Base-by-base conservation (phyloP, 2,329 filamentous ascomycete species). In the Gliomastix tumulicola region DNA sequence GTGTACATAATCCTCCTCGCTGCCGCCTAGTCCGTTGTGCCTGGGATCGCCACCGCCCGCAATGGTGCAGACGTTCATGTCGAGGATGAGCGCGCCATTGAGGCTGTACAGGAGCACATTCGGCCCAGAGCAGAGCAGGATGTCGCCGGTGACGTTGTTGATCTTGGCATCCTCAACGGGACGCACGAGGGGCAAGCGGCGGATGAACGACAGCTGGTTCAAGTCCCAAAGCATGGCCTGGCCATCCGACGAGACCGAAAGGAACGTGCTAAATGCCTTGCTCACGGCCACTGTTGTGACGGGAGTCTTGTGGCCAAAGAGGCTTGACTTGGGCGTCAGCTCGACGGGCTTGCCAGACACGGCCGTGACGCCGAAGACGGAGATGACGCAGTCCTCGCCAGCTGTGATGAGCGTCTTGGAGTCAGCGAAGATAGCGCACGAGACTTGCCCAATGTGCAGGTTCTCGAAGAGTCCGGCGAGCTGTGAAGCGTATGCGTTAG, bases 221-320 rank as follows among this genome's bases (percentile, higher is more conserved):
- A 98, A 71, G 56, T 97, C 92, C 92, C 92, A 98, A 4, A 97
- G 68, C 50, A 94, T 80, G 10, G 89, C 80, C 27, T 86, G 80
- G 1, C 89, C 89, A 51, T 94, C 87, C 1, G 74, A 73, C 0
- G 85, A 89, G 2, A 85, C 83, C 2, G 88, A 94, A 4, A 97
- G 71, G 36, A 98, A 77, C 0, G 88, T 85, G 52, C 87, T 89
- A 57, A 96, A 94, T 0, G 88, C 84, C 43, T 88, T 84, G 27
- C 87, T 94, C 3, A 90, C 82, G 0, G 89, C 86, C 33, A 98
- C 80, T 2, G 79, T 78, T 3, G 79, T 87, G 13, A 97, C 84
- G 0, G 89, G 80, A 0, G 79, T 80, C 54, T 88, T 87, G 63
- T 98, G 92, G 1, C 90, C 92, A 54, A 96, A 96, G 0, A 98